Percentiles rank a stretch among this genome's conserved stretches.
phyloP scores from a whole-genome alignment of 2,329 filamentous ascomycete species.

The Scolecobasidium constrictum region DNA sequence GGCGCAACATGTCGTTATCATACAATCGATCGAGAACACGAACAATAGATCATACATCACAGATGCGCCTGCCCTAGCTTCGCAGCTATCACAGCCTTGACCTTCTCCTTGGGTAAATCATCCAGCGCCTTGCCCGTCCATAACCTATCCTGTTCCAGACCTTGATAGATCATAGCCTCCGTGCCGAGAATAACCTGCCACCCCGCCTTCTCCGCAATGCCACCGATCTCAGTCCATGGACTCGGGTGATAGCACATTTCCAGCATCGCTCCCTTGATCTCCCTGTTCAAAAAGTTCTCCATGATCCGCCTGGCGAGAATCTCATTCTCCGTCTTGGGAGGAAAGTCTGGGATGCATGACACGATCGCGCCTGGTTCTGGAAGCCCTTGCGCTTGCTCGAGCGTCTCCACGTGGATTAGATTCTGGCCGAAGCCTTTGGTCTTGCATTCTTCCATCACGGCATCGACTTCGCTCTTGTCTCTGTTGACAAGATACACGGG shows the following conservation, averaged over 20 bases:
- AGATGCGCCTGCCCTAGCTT: conserved; percentile 5
- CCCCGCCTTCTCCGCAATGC: conserved; percentile 47
- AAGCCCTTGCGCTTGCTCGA: conserved; percentile 47
- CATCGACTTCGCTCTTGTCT: conserved; percentile 54
- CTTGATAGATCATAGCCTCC: conserved; percentile 69
- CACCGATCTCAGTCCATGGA: conserved; percentile 56
- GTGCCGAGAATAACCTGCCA: conserved; percentile 70
- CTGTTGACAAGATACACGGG: conserved; percentile 70
- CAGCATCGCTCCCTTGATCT: conserved; percentile 55
- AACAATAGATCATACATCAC: too few relatives aligned
- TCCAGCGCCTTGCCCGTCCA: conserved; percentile 55
- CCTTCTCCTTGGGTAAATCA: conserved; percentile 48
- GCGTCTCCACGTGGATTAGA: conserved; percentile 50
- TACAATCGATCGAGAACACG: too few relatives aligned
- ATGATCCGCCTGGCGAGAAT: conserved; percentile 45
- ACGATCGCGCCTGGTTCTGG: conserved; percentile 57
- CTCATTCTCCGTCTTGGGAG: conserved; percentile 56
- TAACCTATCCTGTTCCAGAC: conserved; percentile 50
- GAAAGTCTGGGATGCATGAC: conserved; percentile 64
- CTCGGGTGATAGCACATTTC: conserved; percentile 79
- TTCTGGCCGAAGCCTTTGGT: conserved; percentile 47
- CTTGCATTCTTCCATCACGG: conserved; percentile 54
- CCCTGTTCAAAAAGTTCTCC: conserved; percentile 36
- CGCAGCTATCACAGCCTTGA: conserved; percentile 42
- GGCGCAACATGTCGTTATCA: too few relatives aligned